Base-by-base conservation (phyloP, 495 filamentous ascomycete genomes). In the Penicillium parvum region DNA sequence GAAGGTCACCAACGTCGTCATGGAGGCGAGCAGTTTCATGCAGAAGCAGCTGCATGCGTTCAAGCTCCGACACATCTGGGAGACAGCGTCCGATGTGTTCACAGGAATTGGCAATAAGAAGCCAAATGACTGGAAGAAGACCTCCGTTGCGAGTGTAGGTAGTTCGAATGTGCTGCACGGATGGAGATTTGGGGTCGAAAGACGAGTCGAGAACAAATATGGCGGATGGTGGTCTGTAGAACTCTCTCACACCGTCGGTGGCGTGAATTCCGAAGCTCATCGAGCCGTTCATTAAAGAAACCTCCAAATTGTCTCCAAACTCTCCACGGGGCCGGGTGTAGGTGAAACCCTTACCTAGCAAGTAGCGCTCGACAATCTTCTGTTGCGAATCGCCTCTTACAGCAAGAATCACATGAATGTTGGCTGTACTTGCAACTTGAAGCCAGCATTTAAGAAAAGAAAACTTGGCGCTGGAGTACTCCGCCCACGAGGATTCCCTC, bases 381-480 rank as follows among this genome's bases (percentile, higher is more conserved):
- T 74, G 60, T 20, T 70, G 57, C 37, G 61, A 62, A 7, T 70
- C 71, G 17, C 60, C 55, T 43, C 63, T 49, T 2, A 73, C 65
- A 17, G 72, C 61, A 6, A 81, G 58, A 2, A 69, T 63, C 27
- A 82, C 43, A 47, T 81, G 77, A 10, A 72, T 34, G 15, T 70
- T 63, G 23, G 59, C 48, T 3, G 53, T 45, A 7, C 63, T 61
- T 6, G 68, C 57, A 30, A 66, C 45, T 37, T 76, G 55, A 35
- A 82, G 52, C 27, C 84, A 60, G 52, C 73, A 62, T 22, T 70
- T 58, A 4, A 84, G 57, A 45, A 85, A 72, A 15, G 66, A 49
- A 50, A 85, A 79, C 52, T 82, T 77, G 19, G 75, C 56, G 49
- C 79, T 81, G 10, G 71, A 75, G 10, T 71, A 65, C 32, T 78